Evolutionary conservation across 1,284 basidiomycete genomes (phyloP).

Genomic region (Cryptococcus sp.): DNA sequence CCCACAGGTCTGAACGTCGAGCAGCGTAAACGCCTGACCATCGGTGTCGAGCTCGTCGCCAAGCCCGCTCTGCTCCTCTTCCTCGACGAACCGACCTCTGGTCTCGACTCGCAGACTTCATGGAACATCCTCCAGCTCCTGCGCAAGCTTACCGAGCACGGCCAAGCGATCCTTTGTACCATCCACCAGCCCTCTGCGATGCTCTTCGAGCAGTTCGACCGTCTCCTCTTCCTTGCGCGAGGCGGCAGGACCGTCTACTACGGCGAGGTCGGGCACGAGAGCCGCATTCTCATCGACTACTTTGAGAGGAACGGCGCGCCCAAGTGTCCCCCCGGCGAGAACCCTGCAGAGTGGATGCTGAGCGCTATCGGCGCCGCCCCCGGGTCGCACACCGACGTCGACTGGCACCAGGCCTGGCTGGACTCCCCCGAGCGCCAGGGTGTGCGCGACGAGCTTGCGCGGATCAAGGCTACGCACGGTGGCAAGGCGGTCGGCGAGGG

Average conservation of each 20-base stretch:
- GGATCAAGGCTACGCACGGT: slow-evolving; percentile 33
- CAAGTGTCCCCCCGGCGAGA: slow-evolving; percentile 45
- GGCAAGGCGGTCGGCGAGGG: slow-evolving; percentile 40
- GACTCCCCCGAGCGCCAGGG: slow-evolving; percentile 49
- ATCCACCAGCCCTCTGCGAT: slow-evolving; percentile 67
- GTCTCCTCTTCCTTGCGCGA: slow-evolving; percentile 51
- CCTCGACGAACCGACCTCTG: slow-evolving; percentile 69
- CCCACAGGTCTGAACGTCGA: slow-evolving; percentile 57
- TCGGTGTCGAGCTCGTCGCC: slow-evolving; percentile 64
- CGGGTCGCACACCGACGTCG: slow-evolving; percentile 46
- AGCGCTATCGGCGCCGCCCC: slow-evolving; percentile 66
- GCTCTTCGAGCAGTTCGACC: slow-evolving; percentile 61
- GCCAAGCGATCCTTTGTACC: slow-evolving; percentile 63
- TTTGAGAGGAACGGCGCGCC: slow-evolving; percentile 53
- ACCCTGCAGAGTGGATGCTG: slow-evolving; percentile 52
- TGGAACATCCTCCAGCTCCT: slow-evolving; percentile 79
- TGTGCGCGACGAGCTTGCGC: slow-evolving; percentile 50
- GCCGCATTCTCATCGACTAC: slow-evolving; percentile 54
- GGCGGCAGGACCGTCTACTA: slow-evolving; percentile 58
- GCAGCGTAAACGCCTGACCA: slow-evolving; percentile 72
- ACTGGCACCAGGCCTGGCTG: slow-evolving; percentile 72
- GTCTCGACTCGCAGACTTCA: slow-evolving; percentile 81
- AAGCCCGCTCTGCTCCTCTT: slow-evolving; percentile 71
- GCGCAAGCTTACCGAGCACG: slow-evolving; percentile 74
- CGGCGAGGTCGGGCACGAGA: slow-evolving; percentile 54